Percentiles rank a stretch among this genome's conserved stretches.
phyloP scores from a whole-genome alignment of 1,139 yeast species.

The Saccharomyces hybrid region DNA sequence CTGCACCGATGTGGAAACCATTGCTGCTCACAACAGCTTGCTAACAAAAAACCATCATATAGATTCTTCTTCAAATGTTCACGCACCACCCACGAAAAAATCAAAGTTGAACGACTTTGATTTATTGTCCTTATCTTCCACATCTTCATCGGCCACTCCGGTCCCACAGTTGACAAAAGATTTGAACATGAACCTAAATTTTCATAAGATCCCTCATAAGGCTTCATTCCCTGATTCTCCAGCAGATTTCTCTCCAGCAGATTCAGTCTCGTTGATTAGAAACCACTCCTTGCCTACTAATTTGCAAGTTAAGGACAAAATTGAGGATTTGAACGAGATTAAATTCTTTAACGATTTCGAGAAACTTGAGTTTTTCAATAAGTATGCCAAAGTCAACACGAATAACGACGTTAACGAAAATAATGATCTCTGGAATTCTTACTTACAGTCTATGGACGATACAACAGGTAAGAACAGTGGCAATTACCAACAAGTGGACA shows the following conservation, averaged over 20 bases:
- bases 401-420: not conserved
- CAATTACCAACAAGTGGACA: not conserved
- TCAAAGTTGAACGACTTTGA: not conserved
- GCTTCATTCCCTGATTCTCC: not conserved
- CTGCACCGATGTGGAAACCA: not conserved
- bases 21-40: not conserved
- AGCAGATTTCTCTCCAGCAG: not conserved
- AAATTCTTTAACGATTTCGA: conserved; percentile 19
- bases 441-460: not conserved
- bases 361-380: conserved; percentile 17
- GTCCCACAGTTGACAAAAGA: not conserved
- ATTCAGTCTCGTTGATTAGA: not conserved
- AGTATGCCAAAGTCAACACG: conserved; percentile 6
- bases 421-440: not conserved
- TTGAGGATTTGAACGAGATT: conserved; percentile 3
- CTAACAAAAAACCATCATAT: not conserved
- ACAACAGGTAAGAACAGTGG: not conserved
- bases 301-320: not conserved
- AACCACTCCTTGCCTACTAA: not conserved
- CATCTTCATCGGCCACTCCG: not conserved
- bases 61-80: not conserved
- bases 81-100: not conserved
- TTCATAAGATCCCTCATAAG: not conserved
- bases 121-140: not conserved
- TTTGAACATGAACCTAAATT: not conserved